Conservation (phyloP, 345 rosid genomes). For the Boechera stricta region DNA sequence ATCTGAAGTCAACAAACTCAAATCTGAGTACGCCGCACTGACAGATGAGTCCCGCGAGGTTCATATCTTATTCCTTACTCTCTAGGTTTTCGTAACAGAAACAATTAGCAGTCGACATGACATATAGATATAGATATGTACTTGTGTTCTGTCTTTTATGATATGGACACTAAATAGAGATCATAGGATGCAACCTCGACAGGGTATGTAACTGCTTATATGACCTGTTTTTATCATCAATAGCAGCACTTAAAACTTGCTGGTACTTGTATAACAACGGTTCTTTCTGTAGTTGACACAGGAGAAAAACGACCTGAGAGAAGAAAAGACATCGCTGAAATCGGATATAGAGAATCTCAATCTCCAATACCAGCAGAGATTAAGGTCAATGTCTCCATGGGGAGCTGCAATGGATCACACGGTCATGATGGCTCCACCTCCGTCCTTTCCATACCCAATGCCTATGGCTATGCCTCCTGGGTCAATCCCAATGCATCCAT, state of each 20-base stretch:
- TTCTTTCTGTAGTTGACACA: constrained; percentile 62
- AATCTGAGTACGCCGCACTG: constrained; percentile 65
- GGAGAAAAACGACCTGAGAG: constrained; percentile 89
- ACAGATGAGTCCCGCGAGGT: constrained; percentile 94
- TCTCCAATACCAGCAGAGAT: constrained; percentile 76
- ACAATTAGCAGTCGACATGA: constrained; percentile 2
- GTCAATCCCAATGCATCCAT: constrained; percentile 81
- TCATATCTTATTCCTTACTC: constrained; percentile 14
- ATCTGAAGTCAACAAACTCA: constrained; percentile 75
- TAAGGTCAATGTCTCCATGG: constrained; percentile 73
- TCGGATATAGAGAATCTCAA: constrained; percentile 77
- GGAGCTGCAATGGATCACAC: constrained; percentile 68
- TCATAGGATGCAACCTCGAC: neutral
- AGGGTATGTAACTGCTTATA: neutral
- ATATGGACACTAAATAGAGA: neutral
- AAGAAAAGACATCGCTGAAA: constrained; percentile 81
- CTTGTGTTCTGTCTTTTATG: neutral
- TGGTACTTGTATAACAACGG: constrained; percentile 15
- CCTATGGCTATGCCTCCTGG: constrained; percentile 81
- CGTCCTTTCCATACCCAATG: constrained; percentile 73
- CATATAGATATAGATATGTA: neutral
- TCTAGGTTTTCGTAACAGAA: neutral
- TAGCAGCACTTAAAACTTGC: neutral
- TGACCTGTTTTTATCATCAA: constrained; percentile 1
- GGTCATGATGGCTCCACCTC: constrained; percentile 76